These are phyloP conservation scores for Populus hybrid DNA, from an alignment of 441 rosid genomes.

Conservation along the genomic window DNA sequence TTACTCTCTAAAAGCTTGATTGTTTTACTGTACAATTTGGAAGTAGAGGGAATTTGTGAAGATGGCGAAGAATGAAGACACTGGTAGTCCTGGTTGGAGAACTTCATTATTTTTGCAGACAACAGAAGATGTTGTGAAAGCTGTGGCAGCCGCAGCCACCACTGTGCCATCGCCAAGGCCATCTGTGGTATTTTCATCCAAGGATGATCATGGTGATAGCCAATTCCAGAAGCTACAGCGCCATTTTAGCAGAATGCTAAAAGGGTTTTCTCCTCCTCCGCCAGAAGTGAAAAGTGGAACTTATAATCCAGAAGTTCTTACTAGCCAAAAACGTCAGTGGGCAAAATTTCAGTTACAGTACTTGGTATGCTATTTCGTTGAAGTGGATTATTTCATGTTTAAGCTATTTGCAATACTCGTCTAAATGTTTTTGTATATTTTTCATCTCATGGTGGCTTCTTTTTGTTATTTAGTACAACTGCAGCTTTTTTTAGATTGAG, in stretches of 20 bases:
- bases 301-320: conserved; percentile 94
- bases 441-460: not conserved
- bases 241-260: conserved; percentile 60
- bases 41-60: conserved; percentile 29
- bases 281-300: conserved; percentile 48
- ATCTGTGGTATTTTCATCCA: conserved; percentile 71
- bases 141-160: conserved; percentile 71
- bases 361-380: conserved; percentile 49
- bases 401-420: not conserved
- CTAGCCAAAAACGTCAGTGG: conserved; percentile 98
- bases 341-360: conserved; percentile 79
- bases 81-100: conserved; percentile 83
- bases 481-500: not conserved
- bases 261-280: conserved; percentile 65
- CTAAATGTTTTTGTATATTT: not conserved
- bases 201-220: conserved; percentile 58
- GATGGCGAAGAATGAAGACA: conserved; percentile 69
- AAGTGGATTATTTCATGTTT: conserved; percentile 11
- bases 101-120: conserved; percentile 73
- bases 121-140: conserved; percentile 76
- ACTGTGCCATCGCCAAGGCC: conserved; percentile 72
- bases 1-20: not conserved
- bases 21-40: conserved; percentile 17
- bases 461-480: not conserved
- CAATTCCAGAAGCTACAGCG: conserved; percentile 71